These are phyloP conservation scores for Styphnolobium japonicum DNA, from an alignment of 306 rosid species.

Conservation along the genomic window DNA sequence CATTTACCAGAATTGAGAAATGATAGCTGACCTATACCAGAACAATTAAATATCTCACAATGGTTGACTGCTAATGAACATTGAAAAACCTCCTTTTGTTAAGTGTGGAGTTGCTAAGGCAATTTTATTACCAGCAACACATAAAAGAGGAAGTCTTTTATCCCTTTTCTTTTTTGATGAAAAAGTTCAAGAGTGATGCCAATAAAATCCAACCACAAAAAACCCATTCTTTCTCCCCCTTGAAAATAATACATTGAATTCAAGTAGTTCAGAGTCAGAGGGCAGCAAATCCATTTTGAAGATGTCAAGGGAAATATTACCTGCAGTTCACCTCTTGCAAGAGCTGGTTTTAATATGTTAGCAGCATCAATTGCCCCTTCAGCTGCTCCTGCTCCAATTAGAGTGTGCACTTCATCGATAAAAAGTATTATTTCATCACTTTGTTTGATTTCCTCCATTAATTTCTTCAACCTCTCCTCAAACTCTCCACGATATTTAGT, in stretches of 20 bases:
- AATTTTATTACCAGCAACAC: not conserved
- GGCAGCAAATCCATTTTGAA: not conserved
- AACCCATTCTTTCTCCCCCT: not conserved
- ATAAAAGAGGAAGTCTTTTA: not conserved
- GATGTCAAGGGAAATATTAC: constrained; percentile 35
- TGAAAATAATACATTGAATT: not conserved
- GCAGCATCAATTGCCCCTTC: constrained; percentile 99
- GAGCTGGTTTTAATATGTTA: constrained; percentile 94
- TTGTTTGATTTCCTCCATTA: constrained; percentile 98
- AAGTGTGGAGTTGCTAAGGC: not conserved
- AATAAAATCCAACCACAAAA: constrained; percentile 8
- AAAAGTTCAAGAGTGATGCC: not conserved
- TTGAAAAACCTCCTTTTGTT: not conserved
- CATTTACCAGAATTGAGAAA: not conserved
- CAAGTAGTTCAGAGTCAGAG: not conserved
- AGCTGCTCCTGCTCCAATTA: constrained; percentile 99
- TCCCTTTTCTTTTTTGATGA: not conserved
- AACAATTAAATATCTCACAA: not conserved
- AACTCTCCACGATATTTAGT: constrained; percentile 99
- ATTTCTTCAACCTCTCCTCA: constrained; percentile 96
- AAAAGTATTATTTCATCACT: constrained; percentile 96
- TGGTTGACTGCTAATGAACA: not conserved
- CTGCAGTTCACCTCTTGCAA: constrained; percentile 99
- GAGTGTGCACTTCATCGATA: constrained; percentile 97
- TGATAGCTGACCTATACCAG: not conserved